Evolutionary conservation across 441 rosid species (phyloP).

Genomic region (Populus hybrid): DNA sequence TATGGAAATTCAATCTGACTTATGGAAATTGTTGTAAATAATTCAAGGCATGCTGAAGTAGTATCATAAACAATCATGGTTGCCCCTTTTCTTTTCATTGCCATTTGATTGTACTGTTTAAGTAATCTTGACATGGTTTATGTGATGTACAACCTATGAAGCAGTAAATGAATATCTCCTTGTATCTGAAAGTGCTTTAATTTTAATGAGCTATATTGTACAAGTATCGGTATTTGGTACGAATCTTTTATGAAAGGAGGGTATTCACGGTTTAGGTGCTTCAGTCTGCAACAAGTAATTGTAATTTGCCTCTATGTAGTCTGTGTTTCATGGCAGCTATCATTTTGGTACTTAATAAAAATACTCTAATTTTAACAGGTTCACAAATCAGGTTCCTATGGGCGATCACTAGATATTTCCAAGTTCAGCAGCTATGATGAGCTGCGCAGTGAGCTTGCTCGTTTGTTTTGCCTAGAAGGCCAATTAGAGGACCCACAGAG

Average conservation of each 20-base stretch:
- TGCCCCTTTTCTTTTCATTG: background rate
- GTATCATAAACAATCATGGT: background rate
- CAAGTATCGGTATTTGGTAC: background rate
- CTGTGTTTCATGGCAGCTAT: background rate
- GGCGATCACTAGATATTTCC: conserved; percentile 86
- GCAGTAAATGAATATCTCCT: background rate
- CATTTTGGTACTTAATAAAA: background rate
- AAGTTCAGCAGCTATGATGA: conserved; percentile 97
- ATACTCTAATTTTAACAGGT: conserved; percentile 42
- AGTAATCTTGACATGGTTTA: background rate
- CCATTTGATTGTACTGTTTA: background rate
- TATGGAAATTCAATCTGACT: too few relatives aligned
- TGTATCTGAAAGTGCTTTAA: background rate
- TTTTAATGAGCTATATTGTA: background rate
- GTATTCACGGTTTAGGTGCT: too few relatives aligned
- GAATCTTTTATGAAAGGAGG: background rate
- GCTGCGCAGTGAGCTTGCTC: conserved; percentile 91
- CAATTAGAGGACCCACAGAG: conserved; percentile 94
- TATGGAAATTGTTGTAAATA: too few relatives aligned
- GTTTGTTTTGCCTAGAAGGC: conserved; percentile 97
- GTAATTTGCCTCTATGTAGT: background rate
- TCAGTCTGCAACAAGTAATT: background rate
- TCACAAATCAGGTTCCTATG: conserved; percentile 85
- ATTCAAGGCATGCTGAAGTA: too few relatives aligned
- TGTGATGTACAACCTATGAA: background rate